Percentiles rank a stretch among this genome's conserved stretches.
Evolutionary conservation across 2,329 filamentous ascomycete species (phyloP).

Genomic region (Monascus ruber): DNA sequence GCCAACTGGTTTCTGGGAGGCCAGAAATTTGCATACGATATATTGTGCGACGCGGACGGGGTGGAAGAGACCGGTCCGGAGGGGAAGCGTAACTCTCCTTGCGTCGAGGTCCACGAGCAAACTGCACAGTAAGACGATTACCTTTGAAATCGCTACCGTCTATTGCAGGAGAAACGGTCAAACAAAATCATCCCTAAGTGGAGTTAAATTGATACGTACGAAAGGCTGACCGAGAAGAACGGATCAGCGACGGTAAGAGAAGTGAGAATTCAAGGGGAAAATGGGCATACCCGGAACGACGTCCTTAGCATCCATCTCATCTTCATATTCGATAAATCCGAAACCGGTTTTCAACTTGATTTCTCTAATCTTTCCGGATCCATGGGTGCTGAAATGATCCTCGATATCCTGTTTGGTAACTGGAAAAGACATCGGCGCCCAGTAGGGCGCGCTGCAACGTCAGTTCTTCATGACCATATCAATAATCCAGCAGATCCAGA

Average conservation of each 20-base stretch:
- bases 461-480: slow-evolving; percentile 16
- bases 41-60: slow-evolving; percentile 82
- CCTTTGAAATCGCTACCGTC: slow-evolving; percentile 98
- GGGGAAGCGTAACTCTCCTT: slow-evolving; percentile 54
- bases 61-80: slow-evolving; percentile 51
- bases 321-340: slow-evolving; percentile 98
- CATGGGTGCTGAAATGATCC: slow-evolving; percentile 88
- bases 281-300: slow-evolving; percentile 78
- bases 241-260: slow-evolving; percentile 11
- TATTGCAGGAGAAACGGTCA: slow-evolving; percentile 32
- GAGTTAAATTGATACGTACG: slow-evolving; percentile 51
- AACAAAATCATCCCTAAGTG: slow-evolving; percentile 32
- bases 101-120: slow-evolving; percentile 75
- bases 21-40: slow-evolving; percentile 97
- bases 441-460: slow-evolving; percentile 19
- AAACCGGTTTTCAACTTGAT: slow-evolving; percentile 99
- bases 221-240: slow-evolving; percentile 35
- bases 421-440: slow-evolving; percentile 37
- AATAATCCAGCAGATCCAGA: slow-evolving; percentile 13
- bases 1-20: slow-evolving; percentile 99
- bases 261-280: slow-evolving; percentile 5
- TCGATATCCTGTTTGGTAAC: slow-evolving; percentile 96
- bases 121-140: slow-evolving; percentile 93
- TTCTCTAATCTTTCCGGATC: slow-evolving; percentile 93
- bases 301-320: slow-evolving; percentile 94